Percentiles rank a stretch among this genome's conserved stretches.
Conservation (phyloP, 306 rosid species). For the Malus sylvestris region DNA sequence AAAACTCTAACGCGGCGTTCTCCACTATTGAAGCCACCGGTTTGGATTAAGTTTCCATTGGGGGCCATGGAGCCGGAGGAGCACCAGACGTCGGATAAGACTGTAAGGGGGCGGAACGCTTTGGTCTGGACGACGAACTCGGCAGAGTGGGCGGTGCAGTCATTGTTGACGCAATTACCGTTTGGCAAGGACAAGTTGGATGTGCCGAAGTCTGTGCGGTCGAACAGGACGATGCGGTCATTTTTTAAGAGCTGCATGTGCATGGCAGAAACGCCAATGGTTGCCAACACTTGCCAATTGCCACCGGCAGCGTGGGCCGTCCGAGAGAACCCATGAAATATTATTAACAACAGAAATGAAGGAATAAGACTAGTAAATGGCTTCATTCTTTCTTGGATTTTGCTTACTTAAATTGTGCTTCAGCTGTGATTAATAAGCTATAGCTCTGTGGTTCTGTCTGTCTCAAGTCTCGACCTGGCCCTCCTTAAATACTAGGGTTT, state of each 20-base stretch:
- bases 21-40: constrained; percentile 70
- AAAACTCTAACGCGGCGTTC: constrained; percentile 24
- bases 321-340: not conserved
- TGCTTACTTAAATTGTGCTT: no score
- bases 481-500: not conserved
- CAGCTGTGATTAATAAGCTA: no score
- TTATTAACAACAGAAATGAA: not conserved
- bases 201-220: constrained; percentile 67
- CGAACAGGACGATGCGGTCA: constrained; percentile 57
- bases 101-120: constrained; percentile 43
- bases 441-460: not conserved
- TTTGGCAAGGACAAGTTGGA: constrained; percentile 47
- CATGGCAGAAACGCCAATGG: constrained; percentile 31
- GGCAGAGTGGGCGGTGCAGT: constrained; percentile 71
- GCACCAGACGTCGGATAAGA: constrained; percentile 73
- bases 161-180: constrained; percentile 44
- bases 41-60: constrained; percentile 52
- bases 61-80: constrained; percentile 49
- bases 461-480: not conserved
- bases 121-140: constrained; percentile 60
- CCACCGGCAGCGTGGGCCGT: not conserved
- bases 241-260: constrained; percentile 79
- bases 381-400: not conserved
- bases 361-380: not conserved
- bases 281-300: constrained; percentile 15